Evolutionary conservation across 805 yeast genomes (phyloP).

Genomic region (Kuraishia molischiana): DNA sequence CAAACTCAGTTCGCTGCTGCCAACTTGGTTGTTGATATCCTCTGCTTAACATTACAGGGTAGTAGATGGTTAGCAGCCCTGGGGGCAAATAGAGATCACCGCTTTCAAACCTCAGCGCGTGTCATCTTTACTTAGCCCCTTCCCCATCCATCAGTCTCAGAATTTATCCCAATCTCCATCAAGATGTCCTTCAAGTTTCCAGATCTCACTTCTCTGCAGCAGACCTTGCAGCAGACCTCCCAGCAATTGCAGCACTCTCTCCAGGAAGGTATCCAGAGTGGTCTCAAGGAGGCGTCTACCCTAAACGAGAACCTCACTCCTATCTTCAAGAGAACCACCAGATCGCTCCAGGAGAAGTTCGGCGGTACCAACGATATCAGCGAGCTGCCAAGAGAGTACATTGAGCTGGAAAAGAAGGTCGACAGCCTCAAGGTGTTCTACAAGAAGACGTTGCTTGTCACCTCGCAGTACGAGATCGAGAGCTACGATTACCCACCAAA

Average conservation of each 20-base stretch:
- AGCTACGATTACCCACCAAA: slow-evolving; percentile 82
- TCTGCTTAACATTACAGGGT: too few relatives aligned
- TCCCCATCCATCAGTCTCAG: too few relatives aligned
- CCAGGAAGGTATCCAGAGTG: slow-evolving; percentile 19
- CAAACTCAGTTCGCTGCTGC: too few relatives aligned
- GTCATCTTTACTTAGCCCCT: too few relatives aligned
- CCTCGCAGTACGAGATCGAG: slow-evolving; percentile 61
- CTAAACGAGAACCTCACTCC: slow-evolving; percentile 34
- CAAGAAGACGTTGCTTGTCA: slow-evolving; percentile 37
- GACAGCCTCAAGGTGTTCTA: slow-evolving; percentile 56
- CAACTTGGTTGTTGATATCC: too few relatives aligned
- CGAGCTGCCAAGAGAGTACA: slow-evolving; percentile 67
- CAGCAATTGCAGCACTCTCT: slow-evolving; percentile 19
- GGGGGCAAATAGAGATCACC: too few relatives aligned
- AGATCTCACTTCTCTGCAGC: slow-evolving; percentile 17
- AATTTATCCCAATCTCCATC: neutral
- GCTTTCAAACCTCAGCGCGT: too few relatives aligned
- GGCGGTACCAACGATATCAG: slow-evolving; percentile 59
- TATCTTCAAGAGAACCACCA: slow-evolving; percentile 47
- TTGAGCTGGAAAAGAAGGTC: slow-evolving; percentile 54
- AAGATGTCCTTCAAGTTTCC: slow-evolving; percentile 22
- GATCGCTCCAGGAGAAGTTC: slow-evolving; percentile 51
- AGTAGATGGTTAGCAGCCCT: too few relatives aligned
- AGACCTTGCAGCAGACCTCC: slow-evolving; percentile 23
- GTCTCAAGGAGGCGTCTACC: slow-evolving; percentile 23